Evolutionary conservation across 208 protist genomes (phyloP).

Genomic region (Leishmania aethiopica): DNA sequence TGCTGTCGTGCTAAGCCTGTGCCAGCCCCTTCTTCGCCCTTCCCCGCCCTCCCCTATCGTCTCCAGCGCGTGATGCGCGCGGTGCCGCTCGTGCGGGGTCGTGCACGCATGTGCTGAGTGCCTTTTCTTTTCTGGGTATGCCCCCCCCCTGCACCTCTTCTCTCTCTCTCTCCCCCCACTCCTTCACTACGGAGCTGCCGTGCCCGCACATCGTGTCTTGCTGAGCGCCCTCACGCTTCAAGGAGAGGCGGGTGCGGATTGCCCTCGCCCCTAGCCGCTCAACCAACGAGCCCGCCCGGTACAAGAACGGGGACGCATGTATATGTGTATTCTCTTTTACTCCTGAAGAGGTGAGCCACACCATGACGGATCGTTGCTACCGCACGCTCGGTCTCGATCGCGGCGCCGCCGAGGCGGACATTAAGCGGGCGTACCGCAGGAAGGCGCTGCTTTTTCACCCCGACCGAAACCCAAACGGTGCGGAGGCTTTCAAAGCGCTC

Average conservation of each 20-base stretch:
- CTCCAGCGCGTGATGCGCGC: background rate
- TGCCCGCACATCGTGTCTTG: no score
- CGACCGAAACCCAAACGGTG: slow-evolving; percentile 88
- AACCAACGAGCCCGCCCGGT: background rate
- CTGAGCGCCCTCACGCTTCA: background rate
- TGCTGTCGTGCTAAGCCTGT: background rate
- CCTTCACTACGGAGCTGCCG: background rate
- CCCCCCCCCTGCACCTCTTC: no score
- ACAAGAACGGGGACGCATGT: background rate
- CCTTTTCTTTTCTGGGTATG: background rate
- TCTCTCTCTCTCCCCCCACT: background rate
- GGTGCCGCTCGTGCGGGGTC: background rate
- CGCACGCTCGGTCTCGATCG: slow-evolving; percentile 68
- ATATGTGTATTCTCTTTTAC: background rate
- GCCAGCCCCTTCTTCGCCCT: no score
- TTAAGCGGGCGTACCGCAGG: slow-evolving; percentile 93
- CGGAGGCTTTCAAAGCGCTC: slow-evolving; percentile 88
- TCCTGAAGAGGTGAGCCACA: background rate
- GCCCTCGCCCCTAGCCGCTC: background rate
- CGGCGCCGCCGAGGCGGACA: slow-evolving; percentile 72
- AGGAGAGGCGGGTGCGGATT: background rate
- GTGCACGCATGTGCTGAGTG: no score
- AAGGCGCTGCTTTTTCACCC: slow-evolving; percentile 94
- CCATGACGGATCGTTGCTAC: slow-evolving; percentile 35
- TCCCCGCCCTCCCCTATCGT: no score